Evolutionary conservation across 345 rosid species (phyloP), one percentile per base, ranked within the genome.

Genomic region (Salix arbutifolia): DNA sequence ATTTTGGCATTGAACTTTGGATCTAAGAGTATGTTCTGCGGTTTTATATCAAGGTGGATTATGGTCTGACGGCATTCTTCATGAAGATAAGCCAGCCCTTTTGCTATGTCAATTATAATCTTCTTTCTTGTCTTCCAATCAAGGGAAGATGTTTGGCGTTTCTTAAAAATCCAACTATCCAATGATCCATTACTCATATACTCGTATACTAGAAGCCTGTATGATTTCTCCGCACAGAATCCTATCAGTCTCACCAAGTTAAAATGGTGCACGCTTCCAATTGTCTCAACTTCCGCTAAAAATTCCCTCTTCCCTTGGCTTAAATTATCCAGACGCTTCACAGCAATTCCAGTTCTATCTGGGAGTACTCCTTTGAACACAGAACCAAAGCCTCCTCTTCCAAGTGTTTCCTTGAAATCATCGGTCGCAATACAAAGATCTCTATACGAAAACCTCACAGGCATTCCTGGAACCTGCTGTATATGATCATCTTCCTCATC

Each of bases 361-460:
- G 40, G 78, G 71, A 94, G 90, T 67, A 86, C 90, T 21, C 97
- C 97, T 25, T 88, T 84, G 64, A 89, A 92, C 6, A 94, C 98
- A 18, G 78, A 80, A 3, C 98, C 98, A 37, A 94, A 94, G 16
- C 90, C 94, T 77, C 98, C 97, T 4, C 90, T 90, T n/a, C 98
- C 98, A 68, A 92, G 67, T 62, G 84, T 89, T 67, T 83, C 83
- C 0, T 87, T 77, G 83, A 90, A 90, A 16, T 86, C 86, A 71
- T 58, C 88, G 14, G 97, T 93, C 64, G 86, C 86, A 6, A 71
- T 25, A 0, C 84, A 81, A 3, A 93, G 86, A 74, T 89, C 94
- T 76, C 88, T 84, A 65, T 84, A 87, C 60, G 89, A 82, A 74
- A 88, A 93, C 87, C 84, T 89, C 44, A 79, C 80, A 0, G 88